A percentile compares a stretch with the other conserved stretches of the same genome.
phyloP scores from a whole-genome alignment of 176 grass and related monocot species.

The Sorghum bicolor region Sorghum_bicolor_NCBIv3 NC_012870.2:4052001-4052500 shows the following conservation, averaged over 20 bases:
- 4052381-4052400: not conserved
- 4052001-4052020: constrained; percentile 1
- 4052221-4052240: constrained; percentile 99
- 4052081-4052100: constrained; percentile 92
- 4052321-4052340: not conserved
- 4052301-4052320: not conserved
- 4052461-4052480: constrained; percentile 98
- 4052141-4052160: constrained; percentile 96
- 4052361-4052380: not conserved
- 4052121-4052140: constrained; percentile 90
- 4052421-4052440: not conserved
- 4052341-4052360: not conserved
- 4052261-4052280: constrained; percentile 3
- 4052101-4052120: constrained; percentile 78
- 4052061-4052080: constrained; percentile 95
- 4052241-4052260: constrained; percentile 60
- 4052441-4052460: not conserved
- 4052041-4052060: constrained; percentile 92
- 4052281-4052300: not conserved
- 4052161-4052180: constrained; percentile 93
- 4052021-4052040: constrained; percentile 16
- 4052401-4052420: not conserved
- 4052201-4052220: constrained; percentile 87
- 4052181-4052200: constrained; percentile 95
- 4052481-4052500: constrained; percentile 92